Base-by-base conservation (phyloP, 1,139 yeast genomes). In the Spencermartinsiella ligniputridi region DNA sequence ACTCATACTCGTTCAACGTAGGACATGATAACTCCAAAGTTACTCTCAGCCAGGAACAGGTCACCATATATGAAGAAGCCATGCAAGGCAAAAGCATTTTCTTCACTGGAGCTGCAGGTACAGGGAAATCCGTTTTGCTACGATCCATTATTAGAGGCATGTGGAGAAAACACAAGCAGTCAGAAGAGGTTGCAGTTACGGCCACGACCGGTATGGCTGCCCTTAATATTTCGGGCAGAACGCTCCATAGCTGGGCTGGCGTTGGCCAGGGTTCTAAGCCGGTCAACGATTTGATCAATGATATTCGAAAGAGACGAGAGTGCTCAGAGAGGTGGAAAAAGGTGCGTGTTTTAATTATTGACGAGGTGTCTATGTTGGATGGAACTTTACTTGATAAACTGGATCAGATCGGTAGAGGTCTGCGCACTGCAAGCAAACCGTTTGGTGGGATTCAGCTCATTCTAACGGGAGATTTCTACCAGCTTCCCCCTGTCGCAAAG, bases 121-220 rank as follows among this genome's bases (percentile, higher is more conserved):
- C 97, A 0, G 97, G 97, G 56, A 90, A 90, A 62, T 88, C 97
- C 2, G 82, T 81, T 16, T 75, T 89, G 9, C 67, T 89, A 41
- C 69, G 75, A 40, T 76, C 77, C 35, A 67, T 89, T 29, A 85
- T 88, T 17, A 59, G 63, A 11, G 59, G 63, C 13, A 57, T 81
- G 35, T 61, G 67, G 13, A 62, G 69, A 3, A 64, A 70, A 38
- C 61, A 69, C 44, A 78, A 78, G 1, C 57, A 63, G 2, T 15
- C 36, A 1, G 70, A 69, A 9, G 65, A 70, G 0, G 83, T 89
- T 2, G 96, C 92, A 0, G 79, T 89, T 2, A 84, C 95, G 1
- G 97, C 97, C 0, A 85, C 96, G 0, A 88, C 96, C 0, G 97
- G 96, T 0, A 65, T 89, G 54, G 97, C 97, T 0, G 96, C 96